Conservation (phyloP, 2,329 filamentous ascomycete species). For the Incumbomyces delicatus region DNA sequence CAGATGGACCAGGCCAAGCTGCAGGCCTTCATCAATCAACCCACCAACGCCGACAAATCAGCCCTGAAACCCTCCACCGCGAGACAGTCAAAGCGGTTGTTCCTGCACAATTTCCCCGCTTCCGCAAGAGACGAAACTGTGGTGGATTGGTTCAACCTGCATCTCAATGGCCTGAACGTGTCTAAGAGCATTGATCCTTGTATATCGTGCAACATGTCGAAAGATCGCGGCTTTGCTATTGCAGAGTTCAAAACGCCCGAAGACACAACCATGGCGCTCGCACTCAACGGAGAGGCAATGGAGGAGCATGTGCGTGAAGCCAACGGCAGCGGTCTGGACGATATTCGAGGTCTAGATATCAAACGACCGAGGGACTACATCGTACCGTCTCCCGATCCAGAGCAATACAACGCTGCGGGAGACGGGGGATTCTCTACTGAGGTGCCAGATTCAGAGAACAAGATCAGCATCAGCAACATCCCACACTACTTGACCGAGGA, state of each 20-base stretch:
- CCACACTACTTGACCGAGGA: slow-evolving; percentile 81
- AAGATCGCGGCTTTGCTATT: slow-evolving; percentile 70
- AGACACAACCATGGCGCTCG: slow-evolving; percentile 84
- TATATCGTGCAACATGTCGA: slow-evolving; percentile 68
- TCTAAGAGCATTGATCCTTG: slow-evolving; percentile 77
- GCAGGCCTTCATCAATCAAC: slow-evolving; percentile 91
- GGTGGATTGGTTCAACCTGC: slow-evolving; percentile 83
- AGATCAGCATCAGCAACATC: slow-evolving; percentile 86
- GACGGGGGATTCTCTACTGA: slow-evolving; percentile 67
- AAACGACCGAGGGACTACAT: slow-evolving; percentile 94
- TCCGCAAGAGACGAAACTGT: slow-evolving; percentile 66
- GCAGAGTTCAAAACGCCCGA: slow-evolving; percentile 80
- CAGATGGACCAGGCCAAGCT: slow-evolving; percentile 90
- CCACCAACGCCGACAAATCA: slow-evolving; percentile 45
- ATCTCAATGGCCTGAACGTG: slow-evolving; percentile 93
- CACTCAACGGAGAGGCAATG: slow-evolving; percentile 83
- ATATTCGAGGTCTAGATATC: slow-evolving; percentile 55
- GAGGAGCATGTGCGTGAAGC: slow-evolving; percentile 54
- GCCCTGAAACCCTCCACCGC: slow-evolving; percentile 84
- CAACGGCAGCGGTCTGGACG: slow-evolving; percentile 43
- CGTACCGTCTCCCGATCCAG: slow-evolving; percentile 69
- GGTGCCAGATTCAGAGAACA: slow-evolving; percentile 87
- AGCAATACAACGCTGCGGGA: slow-evolving; percentile 48
- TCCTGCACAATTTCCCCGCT: slow-evolving; percentile 72
- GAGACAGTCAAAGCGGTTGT: slow-evolving; percentile 83